phyloP scores from a whole-genome alignment of 345 rosid species.

The Euphorbia pulcherrima region DNA sequence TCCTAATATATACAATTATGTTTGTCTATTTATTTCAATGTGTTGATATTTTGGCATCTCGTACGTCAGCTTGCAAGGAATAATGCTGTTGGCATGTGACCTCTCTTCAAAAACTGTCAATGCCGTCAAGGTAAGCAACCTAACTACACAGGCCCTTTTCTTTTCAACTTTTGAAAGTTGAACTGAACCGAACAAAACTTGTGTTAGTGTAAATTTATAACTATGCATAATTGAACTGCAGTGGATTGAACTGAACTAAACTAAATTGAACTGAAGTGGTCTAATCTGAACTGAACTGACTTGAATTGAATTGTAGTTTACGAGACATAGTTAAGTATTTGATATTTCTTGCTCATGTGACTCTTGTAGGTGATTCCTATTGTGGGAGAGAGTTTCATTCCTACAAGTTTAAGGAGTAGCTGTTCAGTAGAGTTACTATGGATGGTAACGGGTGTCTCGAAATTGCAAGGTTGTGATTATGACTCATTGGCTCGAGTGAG shows the following conservation, averaged over 20 bases:
- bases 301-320: no score
- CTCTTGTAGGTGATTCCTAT: constrained; percentile 49
- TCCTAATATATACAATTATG: neutral
- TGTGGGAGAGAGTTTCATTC: constrained; percentile 60
- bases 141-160: no score
- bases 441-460: constrained; percentile 77
- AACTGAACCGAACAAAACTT: no score
- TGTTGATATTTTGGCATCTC: constrained; percentile 11
- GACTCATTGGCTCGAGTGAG: constrained; percentile 50
- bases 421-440: constrained; percentile 45
- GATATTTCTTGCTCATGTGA: constrained; percentile 7
- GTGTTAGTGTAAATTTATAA: no score
- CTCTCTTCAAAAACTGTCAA: constrained; percentile 49
- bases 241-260: no score
- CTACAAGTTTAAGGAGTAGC: constrained; percentile 57
- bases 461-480: constrained; percentile 43
- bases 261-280: no score
- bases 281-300: no score
- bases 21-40: constrained; percentile 3
- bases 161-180: no score
- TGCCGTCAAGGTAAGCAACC: constrained; percentile 50
- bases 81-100: constrained; percentile 59
- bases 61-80: constrained; percentile 65
- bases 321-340: neutral
- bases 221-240: no score